phyloP scores from a whole-genome alignment of 306 rosid genomes.

The Mimosa bimucronata region DNA sequence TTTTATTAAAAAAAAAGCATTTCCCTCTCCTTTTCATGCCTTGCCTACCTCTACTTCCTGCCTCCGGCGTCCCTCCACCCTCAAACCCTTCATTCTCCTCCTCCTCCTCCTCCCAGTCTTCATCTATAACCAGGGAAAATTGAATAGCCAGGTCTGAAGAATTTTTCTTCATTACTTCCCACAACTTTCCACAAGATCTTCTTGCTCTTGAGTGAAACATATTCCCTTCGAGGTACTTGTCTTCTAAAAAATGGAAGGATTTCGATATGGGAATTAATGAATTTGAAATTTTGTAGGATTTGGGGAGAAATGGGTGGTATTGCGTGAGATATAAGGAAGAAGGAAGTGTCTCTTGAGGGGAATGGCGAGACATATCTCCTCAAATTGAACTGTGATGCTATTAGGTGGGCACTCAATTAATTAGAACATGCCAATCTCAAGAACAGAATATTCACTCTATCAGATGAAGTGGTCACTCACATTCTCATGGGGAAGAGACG shows the following conservation, averaged over 20 bases:
- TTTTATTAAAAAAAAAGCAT: too few relatives aligned
- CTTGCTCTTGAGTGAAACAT: slow-evolving; percentile 76
- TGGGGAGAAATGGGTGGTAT: slow-evolving; percentile 4
- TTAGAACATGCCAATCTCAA: background rate
- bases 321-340: slow-evolving; percentile 25
- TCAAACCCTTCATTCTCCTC: too few relatives aligned
- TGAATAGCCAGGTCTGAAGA: slow-evolving; percentile 61
- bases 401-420: background rate
- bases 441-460: slow-evolving; percentile 15
- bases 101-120: too few relatives aligned
- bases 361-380: slow-evolving; percentile 37
- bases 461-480: background rate
- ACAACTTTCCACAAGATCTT: slow-evolving; percentile 77
- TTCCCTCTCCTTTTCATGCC: too few relatives aligned
- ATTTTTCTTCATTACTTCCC: slow-evolving; percentile 76
- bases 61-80: too few relatives aligned
- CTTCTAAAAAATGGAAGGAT: background rate
- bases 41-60: too few relatives aligned
- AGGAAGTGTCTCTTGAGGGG: slow-evolving; percentile 43
- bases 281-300: background rate
- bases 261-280: background rate
- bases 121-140: slow-evolving; percentile 72
- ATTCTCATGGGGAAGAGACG: background rate
- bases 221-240: slow-evolving; percentile 43
- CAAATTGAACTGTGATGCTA: background rate